Evolutionary conservation across 1,284 basidiomycete species (phyloP).

Genomic region (Ustilago crameri): DNA sequence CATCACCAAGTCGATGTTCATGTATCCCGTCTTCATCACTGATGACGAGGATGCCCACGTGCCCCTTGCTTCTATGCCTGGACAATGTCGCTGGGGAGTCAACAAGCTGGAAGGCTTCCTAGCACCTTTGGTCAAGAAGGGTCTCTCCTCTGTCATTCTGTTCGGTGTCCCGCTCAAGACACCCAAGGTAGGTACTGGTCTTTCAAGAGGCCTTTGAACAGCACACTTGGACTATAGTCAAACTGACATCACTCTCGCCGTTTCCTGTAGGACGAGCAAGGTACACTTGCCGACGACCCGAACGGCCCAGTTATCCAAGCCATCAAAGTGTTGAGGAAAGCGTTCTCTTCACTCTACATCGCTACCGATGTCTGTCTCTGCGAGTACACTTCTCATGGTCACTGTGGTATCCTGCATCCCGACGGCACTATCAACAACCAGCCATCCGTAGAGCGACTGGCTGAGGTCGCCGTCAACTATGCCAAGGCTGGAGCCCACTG

Average conservation of each 20-base stretch:
- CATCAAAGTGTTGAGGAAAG: constrained; percentile 78
- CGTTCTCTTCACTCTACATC: constrained; percentile 79
- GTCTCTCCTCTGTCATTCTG: constrained; percentile 89
- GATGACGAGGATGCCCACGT: constrained; percentile 58
- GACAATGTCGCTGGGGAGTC: constrained; percentile 79
- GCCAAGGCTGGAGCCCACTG: constrained; percentile 95
- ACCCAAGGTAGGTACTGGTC: constrained; percentile 75
- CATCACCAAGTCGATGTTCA: constrained; percentile 63
- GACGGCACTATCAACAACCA: constrained; percentile 77
- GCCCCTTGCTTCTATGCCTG: constrained; percentile 59
- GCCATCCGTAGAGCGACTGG: constrained; percentile 78
- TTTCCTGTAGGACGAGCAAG: constrained; percentile 77
- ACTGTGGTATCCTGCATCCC: constrained; percentile 84
- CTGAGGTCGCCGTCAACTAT: constrained; percentile 90
- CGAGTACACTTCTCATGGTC: constrained; percentile 98
- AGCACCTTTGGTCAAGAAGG: constrained; percentile 86
- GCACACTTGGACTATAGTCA: neutral
- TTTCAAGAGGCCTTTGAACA: neutral
- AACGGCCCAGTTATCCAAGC: constrained; percentile 92
- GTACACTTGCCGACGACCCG: constrained; percentile 88
- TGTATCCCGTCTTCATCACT: constrained; percentile 67
- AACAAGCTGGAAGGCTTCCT: constrained; percentile 90
- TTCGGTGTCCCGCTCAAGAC: constrained; percentile 93
- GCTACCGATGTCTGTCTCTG: constrained; percentile 98
- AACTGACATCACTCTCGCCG: neutral